These are phyloP conservation scores for Glycine latifolia DNA, from an alignment of 306 rosid genomes.

Conservation along the genomic window DNA sequence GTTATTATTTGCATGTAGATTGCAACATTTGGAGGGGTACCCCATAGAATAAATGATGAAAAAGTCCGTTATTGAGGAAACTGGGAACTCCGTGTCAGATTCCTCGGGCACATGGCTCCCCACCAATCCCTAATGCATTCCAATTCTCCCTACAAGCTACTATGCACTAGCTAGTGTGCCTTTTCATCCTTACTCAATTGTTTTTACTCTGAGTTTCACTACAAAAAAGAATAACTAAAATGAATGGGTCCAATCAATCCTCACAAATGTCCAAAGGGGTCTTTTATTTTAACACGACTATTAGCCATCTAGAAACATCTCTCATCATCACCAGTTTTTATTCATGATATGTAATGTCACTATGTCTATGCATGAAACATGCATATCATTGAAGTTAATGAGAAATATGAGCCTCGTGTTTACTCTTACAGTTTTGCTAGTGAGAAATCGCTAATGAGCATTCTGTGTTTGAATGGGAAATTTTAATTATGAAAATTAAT, in stretches of 20 bases:
- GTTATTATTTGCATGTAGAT: background rate
- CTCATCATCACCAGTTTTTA: too few relatives aligned
- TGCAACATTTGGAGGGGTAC: background rate
- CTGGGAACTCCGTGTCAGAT: conserved; percentile 30
- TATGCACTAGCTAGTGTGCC: too few relatives aligned
- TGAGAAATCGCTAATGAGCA: too few relatives aligned
- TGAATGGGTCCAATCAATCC: background rate
- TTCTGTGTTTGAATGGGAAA: background rate
- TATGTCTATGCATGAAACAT: too few relatives aligned
- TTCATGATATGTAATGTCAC: too few relatives aligned
- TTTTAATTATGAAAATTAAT: too few relatives aligned
- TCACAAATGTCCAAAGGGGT: background rate
- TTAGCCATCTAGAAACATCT: background rate
- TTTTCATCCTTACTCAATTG: background rate
- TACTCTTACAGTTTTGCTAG: background rate
- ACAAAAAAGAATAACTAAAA: conserved; percentile 10
- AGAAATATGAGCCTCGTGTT: too few relatives aligned
- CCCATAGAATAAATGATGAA: background rate
- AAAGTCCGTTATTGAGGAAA: conserved; percentile 34
- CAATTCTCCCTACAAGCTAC: conserved; percentile 29
- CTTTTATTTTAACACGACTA: background rate
- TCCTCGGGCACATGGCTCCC: conserved; percentile 41
- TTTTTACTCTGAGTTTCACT: conserved; percentile 3
- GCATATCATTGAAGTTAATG: too few relatives aligned
- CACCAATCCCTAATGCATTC: conserved; percentile 3